Percentiles rank a stretch among this genome's conserved stretches.
phyloP scores from a whole-genome alignment of 352 stramenopile species.

The Globisporangium emineosum region DNA sequence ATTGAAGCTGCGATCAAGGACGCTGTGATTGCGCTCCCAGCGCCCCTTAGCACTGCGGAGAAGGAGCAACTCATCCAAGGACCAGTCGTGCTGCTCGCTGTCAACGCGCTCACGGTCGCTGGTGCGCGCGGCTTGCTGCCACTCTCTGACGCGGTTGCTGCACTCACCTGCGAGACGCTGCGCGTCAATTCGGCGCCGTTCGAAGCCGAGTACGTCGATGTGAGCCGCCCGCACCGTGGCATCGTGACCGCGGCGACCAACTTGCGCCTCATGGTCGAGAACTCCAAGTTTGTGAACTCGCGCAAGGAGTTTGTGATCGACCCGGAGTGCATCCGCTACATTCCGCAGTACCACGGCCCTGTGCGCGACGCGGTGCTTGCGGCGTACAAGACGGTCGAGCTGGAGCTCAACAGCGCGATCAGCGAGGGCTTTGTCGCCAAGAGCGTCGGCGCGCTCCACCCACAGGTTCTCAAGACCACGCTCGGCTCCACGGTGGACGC shows the following conservation, averaged over 20 bases:
- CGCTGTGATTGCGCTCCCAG: slow-evolving; percentile 34
- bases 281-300: slow-evolving; percentile 80
- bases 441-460: slow-evolving; percentile 41
- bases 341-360: slow-evolving; percentile 84
- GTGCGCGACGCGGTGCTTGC: slow-evolving; percentile 61
- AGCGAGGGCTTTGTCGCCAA: slow-evolving; percentile 18
- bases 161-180: slow-evolving; percentile 80
- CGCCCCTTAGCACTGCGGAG: slow-evolving; percentile 35
- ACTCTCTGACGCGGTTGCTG: slow-evolving; percentile 70
- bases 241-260: slow-evolving; percentile 83
- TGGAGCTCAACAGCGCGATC: slow-evolving; percentile 62
- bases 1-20: slow-evolving; percentile 24
- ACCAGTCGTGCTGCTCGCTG: slow-evolving; percentile 47
- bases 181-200: slow-evolving; percentile 69
- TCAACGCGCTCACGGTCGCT: slow-evolving; percentile 49
- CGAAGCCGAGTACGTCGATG: slow-evolving; percentile 82
- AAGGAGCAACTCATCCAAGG: slow-evolving; percentile 32
- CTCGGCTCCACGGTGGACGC: slow-evolving; percentile 52
- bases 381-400: slow-evolving; percentile 69
- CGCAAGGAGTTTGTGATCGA: slow-evolving; percentile 33
- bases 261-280: slow-evolving; percentile 86
- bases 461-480: slow-evolving; percentile 61
- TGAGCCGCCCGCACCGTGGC: slow-evolving; percentile 76
- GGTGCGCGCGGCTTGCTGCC: slow-evolving; percentile 64
- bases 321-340: slow-evolving; percentile 46